Conservation (phyloP, 805 yeast species). For the Yarrowia hollandica region DNA sequence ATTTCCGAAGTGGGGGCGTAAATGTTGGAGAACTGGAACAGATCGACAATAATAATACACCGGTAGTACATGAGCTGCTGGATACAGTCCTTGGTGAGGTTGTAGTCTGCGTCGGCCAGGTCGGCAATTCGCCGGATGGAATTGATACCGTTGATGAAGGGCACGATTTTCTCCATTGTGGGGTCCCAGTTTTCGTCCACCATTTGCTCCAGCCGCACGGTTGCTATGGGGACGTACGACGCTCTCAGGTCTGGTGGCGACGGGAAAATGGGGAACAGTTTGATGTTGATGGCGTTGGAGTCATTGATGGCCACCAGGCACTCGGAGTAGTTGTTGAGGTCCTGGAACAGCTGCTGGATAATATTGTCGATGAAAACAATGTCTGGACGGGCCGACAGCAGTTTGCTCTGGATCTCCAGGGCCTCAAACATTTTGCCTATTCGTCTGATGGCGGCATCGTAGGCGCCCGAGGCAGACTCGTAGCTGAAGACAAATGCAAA, state of each 20-base stretch:
- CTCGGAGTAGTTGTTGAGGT: constrained; percentile 90
- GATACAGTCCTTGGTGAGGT: constrained; percentile 78
- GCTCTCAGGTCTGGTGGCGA: constrained; percentile 76
- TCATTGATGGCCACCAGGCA: constrained; percentile 92
- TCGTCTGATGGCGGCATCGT: constrained; percentile 79
- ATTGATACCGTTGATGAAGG: constrained; percentile 85
- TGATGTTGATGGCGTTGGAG: constrained; percentile 87
- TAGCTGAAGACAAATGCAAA: constrained; percentile 88
- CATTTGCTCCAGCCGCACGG: constrained; percentile 68
- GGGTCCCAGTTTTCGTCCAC: constrained; percentile 97
- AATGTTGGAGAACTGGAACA: constrained; percentile 83
- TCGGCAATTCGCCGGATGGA: constrained; percentile 74
- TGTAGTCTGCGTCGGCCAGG: constrained; percentile 76
- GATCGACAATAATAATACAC: constrained; percentile 77
- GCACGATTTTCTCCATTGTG: constrained; percentile 84
- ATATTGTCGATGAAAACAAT: constrained; percentile 57
- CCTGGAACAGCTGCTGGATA: constrained; percentile 89
- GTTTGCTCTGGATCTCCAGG: constrained; percentile 82
- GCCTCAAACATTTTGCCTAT: constrained; percentile 87
- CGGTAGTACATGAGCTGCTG: constrained; percentile 89
- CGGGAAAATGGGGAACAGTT: constrained; percentile 83
- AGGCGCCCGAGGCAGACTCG: constrained; percentile 63
- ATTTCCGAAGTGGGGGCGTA: constrained; percentile 87
- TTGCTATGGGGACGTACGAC: constrained; percentile 88
- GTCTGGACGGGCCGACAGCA: constrained; percentile 57